A percentile compares a stretch with the other conserved stretches of the same genome.
Conservation (phyloP, 2,329 filamentous ascomycete species). For the Phaeosphaeriaceae sp. region DNA sequence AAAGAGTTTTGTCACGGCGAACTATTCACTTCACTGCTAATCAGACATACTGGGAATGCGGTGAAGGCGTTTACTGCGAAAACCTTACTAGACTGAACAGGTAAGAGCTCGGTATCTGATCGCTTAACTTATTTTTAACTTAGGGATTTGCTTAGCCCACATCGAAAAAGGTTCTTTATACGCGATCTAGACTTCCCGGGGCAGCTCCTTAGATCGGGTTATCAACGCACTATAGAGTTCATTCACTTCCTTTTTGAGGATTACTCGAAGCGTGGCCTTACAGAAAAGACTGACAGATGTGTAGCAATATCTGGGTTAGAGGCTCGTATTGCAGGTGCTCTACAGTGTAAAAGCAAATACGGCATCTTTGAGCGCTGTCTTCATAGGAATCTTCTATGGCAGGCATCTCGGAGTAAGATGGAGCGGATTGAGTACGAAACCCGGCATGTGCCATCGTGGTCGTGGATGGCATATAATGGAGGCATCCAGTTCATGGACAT, state of each 20-base stretch:
- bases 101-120: constrained; percentile 13
- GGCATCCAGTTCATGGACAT: no score
- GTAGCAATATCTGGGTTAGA: constrained; percentile 23
- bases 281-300: constrained; percentile 14
- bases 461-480: no score
- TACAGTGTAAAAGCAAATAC: constrained; percentile 13
- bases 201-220: constrained; percentile 9
- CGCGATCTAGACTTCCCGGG: constrained; percentile 21
- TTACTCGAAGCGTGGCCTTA: constrained; percentile 20
- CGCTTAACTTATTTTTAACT: background rate
- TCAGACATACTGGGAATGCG: no score
- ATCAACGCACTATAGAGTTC: constrained; percentile 9
- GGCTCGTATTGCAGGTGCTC: constrained; percentile 12
- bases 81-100: constrained; percentile 19
- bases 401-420: constrained; percentile 5
- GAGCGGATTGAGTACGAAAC: constrained; percentile 9
- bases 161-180: constrained; percentile 10
- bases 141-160: constrained; percentile 6
- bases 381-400: constrained; percentile 4
- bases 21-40: no score
- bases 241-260: constrained; percentile 16
- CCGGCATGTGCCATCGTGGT: constrained; percentile 12
- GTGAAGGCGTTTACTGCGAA: constrained; percentile 15
- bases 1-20: no score
- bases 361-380: constrained; percentile 20